Base-by-base conservation (phyloP, 2,329 filamentous ascomycete species). In the Chlorencoelia australis region DNA sequence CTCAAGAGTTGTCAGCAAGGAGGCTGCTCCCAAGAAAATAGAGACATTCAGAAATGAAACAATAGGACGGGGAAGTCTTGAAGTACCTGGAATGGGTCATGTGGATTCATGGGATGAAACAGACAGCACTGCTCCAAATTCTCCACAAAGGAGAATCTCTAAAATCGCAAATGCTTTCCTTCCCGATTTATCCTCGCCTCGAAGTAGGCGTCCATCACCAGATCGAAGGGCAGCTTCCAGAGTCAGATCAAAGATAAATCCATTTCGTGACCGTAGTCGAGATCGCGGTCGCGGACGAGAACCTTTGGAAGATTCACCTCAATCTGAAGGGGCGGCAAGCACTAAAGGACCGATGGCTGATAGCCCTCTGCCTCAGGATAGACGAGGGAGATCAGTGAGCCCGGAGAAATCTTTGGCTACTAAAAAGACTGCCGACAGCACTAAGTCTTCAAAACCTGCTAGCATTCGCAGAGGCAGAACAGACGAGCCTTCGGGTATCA, bases 131-230 rank as follows among this genome's bases (percentile, higher is more conserved):
- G 63, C 48, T 16, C 53, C 54, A 17, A 56, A 49, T 33, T 57
- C 55, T 19, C 54, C 55, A 9, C 39, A 51, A 27, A 21, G 39
- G 1, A 48, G 42, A 35, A 44, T 51, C 11, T 37, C 39, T 7
- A 50, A 37, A 21, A 15, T 44, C 5, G 25, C 41, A 11, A 45
- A 50, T 40, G 59, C 61, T 2, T 65, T 71, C 34, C 70, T 71
- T 15, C 67, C 73, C 45, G 77, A 82, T 39, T 55, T 81, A 7
- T 82, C 80, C 3, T 71, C 77, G 2, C 63, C 68, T 3, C 66
- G 65, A 6, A 85, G 78, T 49, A 71, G 80, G 16, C 67, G 72
- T 2, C 64, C 65, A 2, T 85, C 82, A 5, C 80, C 81, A 19
- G 62, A 65, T 0, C 70, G 77, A 34, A 80, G 74, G 36, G 69